Evolutionary conservation across 176 grass and related monocot genomes (phyloP).

Genomic region (Pontederia crassipes): DNA sequence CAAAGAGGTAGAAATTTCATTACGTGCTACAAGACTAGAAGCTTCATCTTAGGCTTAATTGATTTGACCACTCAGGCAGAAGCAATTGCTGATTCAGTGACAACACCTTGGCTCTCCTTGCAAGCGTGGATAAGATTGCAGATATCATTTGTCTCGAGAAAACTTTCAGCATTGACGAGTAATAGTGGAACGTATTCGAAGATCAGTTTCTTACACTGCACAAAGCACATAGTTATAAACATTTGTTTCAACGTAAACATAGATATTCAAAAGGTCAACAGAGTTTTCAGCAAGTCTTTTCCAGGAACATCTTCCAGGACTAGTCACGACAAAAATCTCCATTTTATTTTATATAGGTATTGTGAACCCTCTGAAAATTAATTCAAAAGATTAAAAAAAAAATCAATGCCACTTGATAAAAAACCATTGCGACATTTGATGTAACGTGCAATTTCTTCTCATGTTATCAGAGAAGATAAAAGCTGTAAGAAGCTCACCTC

Average conservation of each 20-base stretch:
- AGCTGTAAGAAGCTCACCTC: constrained; percentile 24
- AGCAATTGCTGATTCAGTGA: neutral
- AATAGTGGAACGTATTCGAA: constrained; percentile 37
- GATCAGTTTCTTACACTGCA: constrained; percentile 55
- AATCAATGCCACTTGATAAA: too few relatives aligned
- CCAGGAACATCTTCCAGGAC: too few relatives aligned
- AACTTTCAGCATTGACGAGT: constrained; percentile 33
- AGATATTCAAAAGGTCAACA: too few relatives aligned
- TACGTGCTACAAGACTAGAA: too few relatives aligned
- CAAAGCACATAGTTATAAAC: neutral
- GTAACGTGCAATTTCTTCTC: neutral
- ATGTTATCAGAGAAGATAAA: neutral
- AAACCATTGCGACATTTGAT: too few relatives aligned
- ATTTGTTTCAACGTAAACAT: too few relatives aligned
- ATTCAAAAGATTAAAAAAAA: too few relatives aligned
- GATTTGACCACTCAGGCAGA: neutral
- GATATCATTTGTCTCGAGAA: constrained; percentile 39
- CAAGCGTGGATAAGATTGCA: constrained; percentile 60
- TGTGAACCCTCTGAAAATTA: too few relatives aligned
- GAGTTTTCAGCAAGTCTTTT: too few relatives aligned
- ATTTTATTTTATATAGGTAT: too few relatives aligned
- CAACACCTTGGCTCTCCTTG: constrained; percentile 10
- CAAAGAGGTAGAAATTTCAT: too few relatives aligned
- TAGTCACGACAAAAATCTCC: too few relatives aligned
- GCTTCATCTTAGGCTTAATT: neutral